A percentile compares a stretch with the other conserved stretches of the same genome.
These are phyloP conservation scores for Lentinula detonsa DNA, from an alignment of 768 basidiomycete species.

Conservation along the genomic window DNA sequence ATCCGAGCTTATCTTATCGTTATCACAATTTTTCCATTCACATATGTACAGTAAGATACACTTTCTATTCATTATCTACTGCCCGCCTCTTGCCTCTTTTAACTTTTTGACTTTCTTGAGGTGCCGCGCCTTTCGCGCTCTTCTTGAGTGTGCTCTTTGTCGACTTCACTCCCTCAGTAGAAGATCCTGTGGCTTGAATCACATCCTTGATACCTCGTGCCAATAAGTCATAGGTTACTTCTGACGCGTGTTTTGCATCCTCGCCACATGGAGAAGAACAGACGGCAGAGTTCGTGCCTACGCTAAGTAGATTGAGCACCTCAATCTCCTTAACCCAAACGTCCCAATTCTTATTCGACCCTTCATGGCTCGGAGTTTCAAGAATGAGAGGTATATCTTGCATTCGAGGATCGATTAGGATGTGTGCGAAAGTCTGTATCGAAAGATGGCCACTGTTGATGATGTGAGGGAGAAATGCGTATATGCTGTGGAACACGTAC, in stretches of 20 bases:
- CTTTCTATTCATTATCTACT: too few relatives aligned
- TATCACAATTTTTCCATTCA: neutral
- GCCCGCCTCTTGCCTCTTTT: constrained; percentile 14
- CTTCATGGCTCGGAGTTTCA: constrained; percentile 74
- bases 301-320: constrained; percentile 41
- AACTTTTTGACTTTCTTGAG: neutral
- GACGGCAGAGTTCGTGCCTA: constrained; percentile 8
- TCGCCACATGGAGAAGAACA: neutral
- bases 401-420: constrained; percentile 64
- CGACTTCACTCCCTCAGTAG: constrained; percentile 7
- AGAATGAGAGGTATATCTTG: constrained; percentile 72
- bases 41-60: neutral
- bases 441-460: constrained; percentile 58
- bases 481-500: constrained; percentile 32
- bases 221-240: neutral
- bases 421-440: constrained; percentile 53
- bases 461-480: neutral
- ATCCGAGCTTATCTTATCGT: neutral
- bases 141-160: constrained; percentile 5
- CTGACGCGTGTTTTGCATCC: neutral
- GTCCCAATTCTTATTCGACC: constrained; percentile 27
- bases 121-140: neutral
- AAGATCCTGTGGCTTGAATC: constrained; percentile 6
- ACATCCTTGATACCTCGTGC: constrained; percentile 8
- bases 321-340: constrained; percentile 74